Evolutionary conservation across 805 yeast genomes (phyloP), one percentile per base, ranked within the genome.

Genomic region (Candida corydali): DNA sequence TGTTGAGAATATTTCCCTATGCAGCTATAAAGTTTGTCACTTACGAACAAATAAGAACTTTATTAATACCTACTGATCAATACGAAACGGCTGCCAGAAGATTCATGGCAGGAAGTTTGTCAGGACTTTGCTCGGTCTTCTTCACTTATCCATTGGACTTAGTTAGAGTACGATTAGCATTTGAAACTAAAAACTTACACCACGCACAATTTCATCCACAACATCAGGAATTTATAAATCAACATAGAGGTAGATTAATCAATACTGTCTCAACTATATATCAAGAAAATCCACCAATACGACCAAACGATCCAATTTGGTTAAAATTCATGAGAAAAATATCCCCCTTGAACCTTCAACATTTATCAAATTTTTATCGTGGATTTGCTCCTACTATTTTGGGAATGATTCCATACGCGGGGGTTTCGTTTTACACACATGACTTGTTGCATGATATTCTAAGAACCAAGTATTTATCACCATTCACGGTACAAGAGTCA

Each of bases 321-420:
- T 47, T 70, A 43, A 49, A 52, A 39, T 47, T 46, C 50, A 43
- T 56, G 59, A 47, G 73, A 37, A 43, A 50, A 43, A 46, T 54
- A 37, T 51, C 54, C 35, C 62, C 76, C 30, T 44, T 46, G 41
- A 36, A 47, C 11, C 32, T 65, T 3, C 51, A 61, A 6, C 58
- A 73, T 5, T 39, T 75, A 9, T 62, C 76, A 36, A 91, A 89
- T 63, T 93, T 89, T 58, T 93, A 91, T 62, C 72, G 97, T 40
- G 98, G 98, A 2, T 93, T 91, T 59, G 76, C 84, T 6, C 96
- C 98, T 14, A 93, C 98, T 0, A 80, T 93, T 30, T 51, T 89
- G 27, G 98, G 98, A 8, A 89, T 93, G 95, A 71, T 93, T 16
- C 98, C 98, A 1, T 93, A 93, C 56, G 98, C 98, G 1, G 98